Percentiles rank a stretch among this genome's conserved stretches.
Evolutionary conservation across 2,329 filamentous ascomycete genomes (phyloP).

Genomic region (Fusarium sororula): DNA sequence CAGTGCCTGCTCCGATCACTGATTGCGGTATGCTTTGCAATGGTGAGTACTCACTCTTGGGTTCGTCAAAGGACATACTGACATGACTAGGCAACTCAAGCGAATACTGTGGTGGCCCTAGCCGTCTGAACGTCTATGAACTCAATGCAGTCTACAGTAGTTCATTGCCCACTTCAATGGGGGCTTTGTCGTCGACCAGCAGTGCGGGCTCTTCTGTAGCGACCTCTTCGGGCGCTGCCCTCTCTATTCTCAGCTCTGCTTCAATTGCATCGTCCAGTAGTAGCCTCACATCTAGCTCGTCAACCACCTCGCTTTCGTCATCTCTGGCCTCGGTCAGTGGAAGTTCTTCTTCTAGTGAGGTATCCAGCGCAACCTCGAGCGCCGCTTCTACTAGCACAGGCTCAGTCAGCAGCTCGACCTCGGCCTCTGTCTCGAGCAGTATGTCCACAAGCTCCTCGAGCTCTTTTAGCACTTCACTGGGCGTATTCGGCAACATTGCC

Average conservation of each 20-base stretch:
- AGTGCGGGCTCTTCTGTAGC: not conserved
- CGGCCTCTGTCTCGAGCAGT: not conserved
- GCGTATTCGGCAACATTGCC: not conserved
- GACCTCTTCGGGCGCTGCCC: accelerated
- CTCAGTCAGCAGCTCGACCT: not conserved
- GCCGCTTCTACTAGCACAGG: not conserved
- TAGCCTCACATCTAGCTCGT: no score
- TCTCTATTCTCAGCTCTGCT: not conserved
- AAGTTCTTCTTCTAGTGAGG: no score
- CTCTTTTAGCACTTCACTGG: not conserved
- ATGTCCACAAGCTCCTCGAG: not conserved
- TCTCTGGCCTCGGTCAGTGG: accelerated
- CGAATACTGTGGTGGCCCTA: conserved; percentile 49
- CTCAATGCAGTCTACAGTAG: conserved; percentile 20
- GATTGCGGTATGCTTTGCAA: conserved; percentile 51
- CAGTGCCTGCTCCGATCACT: conserved; percentile 41
- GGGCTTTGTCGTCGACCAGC: not conserved
- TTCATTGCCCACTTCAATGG: not conserved
- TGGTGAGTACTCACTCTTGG: conserved; percentile 17
- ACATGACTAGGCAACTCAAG: conserved; percentile 43
- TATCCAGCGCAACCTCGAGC: not conserved
- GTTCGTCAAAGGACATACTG: not conserved
- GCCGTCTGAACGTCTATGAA: conserved; percentile 50
- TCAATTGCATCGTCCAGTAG: not conserved
- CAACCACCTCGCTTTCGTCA: no score